Conservation (phyloP, 441 rosid genomes). For the Mallotus repandus region DNA sequence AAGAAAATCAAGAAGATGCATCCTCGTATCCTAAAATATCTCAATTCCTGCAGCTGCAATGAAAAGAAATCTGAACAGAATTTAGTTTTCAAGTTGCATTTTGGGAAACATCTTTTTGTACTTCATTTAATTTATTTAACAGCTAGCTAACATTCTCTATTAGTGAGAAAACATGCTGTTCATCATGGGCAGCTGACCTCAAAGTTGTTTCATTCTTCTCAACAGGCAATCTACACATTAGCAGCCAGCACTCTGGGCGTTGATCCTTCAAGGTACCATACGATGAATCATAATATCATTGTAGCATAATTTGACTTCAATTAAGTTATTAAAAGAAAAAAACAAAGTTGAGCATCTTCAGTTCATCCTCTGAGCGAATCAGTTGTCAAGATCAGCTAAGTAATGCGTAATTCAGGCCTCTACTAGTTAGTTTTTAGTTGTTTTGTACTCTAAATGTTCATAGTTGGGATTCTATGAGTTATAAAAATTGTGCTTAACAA, state of each 20-base stretch:
- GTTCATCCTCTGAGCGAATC: not conserved
- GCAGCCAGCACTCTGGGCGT: conserved; percentile 85
- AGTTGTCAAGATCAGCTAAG: not conserved
- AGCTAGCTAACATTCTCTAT: not conserved
- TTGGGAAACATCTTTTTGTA: not conserved
- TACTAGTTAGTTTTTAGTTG: not conserved
- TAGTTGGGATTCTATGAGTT: not conserved
- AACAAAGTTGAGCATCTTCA: no score
- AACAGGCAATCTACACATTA: conserved; percentile 80
- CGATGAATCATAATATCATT: not conserved
- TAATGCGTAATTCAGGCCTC: not conserved
- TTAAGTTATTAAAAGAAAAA: not conserved
- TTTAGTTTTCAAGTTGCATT: not conserved
- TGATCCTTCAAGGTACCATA: conserved; percentile 74
- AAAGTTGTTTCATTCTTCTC: conserved; percentile 22
- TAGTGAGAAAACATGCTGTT: not conserved
- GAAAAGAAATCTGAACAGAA: not conserved
- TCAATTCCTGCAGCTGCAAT: not conserved
- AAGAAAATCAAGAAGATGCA: not conserved
- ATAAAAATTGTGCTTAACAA: no score
- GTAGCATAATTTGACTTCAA: not conserved
- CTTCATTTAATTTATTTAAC: not conserved
- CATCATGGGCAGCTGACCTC: conserved; percentile 1
- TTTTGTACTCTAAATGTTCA: no score
- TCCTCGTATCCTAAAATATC: not conserved